Evolutionary conservation across 495 filamentous ascomycete genomes (phyloP), one percentile per base, ranked within the genome.

Genomic region (Coniosporium apollinis): DNA sequence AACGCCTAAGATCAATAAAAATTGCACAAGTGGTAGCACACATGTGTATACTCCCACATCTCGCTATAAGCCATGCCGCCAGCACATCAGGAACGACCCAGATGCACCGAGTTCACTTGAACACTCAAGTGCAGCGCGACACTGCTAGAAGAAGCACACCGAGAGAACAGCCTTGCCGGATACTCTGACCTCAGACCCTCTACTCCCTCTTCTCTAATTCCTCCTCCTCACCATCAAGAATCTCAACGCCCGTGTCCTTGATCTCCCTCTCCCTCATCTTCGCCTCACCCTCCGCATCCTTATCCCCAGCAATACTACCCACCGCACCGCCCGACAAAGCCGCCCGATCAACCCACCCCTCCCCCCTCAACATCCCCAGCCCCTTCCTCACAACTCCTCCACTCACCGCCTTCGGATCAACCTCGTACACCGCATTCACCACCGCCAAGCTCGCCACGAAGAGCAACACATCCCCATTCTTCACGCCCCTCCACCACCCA

Each of bases 401-500:
- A 28, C 67, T 69, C 3, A 94, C 64, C 4, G 79, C 74, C 22
- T 55, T 59, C 2, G 73, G 73, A 36, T 78, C 66, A 8, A 60
- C 56, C 55, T 93, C 83, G 49, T 84, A 85, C 19, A 92, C 72
- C 15, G 69, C 67, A 19, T 82, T 82, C 31, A 91, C 67, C 18
- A 87, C 43, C 31, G 78, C 78, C 62, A 92, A 64, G 19, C 80
- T 75, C 16, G 69, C 45, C 5, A 82, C 74, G 52, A 97, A 79
- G 2, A 97, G 52, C 63, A 74, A 66, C 17, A 94, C 68, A 55
- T 94, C 87, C 4, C 85, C 85, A 19, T 77, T 74, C 38, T 65
- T 74, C 49, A 87, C 62, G 5, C 81, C 80, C 36, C 64, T 71
- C 80, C 87, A 91, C 64, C 76, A 75, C 3, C 80, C 69, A 22